phyloP scores from a whole-genome alignment of 2,329 filamentous ascomycete species.

The Aciculosporium take region DNA sequence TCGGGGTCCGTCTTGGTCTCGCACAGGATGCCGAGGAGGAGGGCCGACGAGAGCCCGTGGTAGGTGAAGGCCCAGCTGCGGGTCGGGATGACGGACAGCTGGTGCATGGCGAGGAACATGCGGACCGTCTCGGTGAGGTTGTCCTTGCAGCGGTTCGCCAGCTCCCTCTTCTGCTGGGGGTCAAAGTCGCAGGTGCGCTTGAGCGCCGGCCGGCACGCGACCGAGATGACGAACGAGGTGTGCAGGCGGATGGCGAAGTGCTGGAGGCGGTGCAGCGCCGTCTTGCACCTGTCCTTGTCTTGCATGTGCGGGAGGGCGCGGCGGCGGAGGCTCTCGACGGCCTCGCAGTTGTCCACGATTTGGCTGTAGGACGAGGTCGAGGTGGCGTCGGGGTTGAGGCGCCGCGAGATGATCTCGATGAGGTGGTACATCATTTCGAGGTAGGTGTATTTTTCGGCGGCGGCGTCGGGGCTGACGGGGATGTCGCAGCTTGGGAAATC shows the following conservation, averaged over 20 bases:
- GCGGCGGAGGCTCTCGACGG: conserved; percentile 36
- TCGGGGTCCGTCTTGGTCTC: conserved; percentile 51
- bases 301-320: conserved; percentile 38
- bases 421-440: conserved; percentile 53
- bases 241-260: conserved; percentile 51
- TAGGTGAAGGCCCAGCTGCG: conserved; percentile 56
- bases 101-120: conserved; percentile 57
- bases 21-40: conserved; percentile 47
- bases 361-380: conserved; percentile 35
- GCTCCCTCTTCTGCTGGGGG: conserved; percentile 34
- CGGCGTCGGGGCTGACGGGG: conserved; percentile 27
- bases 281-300: conserved; percentile 48
- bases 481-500: conserved; percentile 42
- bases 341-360: conserved; percentile 43
- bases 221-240: conserved; percentile 50
- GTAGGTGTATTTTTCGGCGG: conserved; percentile 39
- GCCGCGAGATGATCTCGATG: conserved; percentile 44
- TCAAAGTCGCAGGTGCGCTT: conserved; percentile 39
- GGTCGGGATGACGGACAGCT: conserved; percentile 50
- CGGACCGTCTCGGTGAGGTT: conserved; percentile 52
- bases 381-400: conserved; percentile 39
- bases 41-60: conserved; percentile 49
- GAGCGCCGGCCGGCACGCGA: conserved; percentile 48
- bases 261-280: conserved; percentile 46
- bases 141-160: conserved; percentile 45